Conservation (phyloP, 2,329 filamentous ascomycete species). For the Cladosporium velox region DNA sequence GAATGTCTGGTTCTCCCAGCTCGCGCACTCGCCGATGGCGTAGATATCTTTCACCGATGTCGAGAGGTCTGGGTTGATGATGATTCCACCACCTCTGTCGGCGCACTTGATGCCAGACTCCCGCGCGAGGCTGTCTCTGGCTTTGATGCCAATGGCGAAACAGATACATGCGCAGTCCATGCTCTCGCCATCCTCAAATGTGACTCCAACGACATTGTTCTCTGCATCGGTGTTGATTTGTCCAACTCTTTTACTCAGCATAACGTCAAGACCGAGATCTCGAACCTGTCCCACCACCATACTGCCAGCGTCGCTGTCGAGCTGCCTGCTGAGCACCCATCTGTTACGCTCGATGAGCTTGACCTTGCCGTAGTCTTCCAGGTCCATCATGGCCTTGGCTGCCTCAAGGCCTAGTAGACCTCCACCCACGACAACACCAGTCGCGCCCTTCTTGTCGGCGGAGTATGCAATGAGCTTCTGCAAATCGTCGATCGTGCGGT, state of each 20-base stretch:
- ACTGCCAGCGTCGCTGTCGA: slow-evolving; percentile 76
- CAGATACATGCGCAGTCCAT: slow-evolving; percentile 80
- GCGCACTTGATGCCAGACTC: slow-evolving; percentile 71
- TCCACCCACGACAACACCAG: slow-evolving; percentile 78
- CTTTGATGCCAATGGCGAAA: slow-evolving; percentile 85
- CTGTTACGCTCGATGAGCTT: slow-evolving; percentile 78
- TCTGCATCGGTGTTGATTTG: slow-evolving; percentile 67
- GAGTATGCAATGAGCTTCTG: slow-evolving; percentile 75
- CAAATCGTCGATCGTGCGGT: slow-evolving; percentile 81
- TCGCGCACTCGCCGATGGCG: slow-evolving; percentile 88
- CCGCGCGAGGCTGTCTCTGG: slow-evolving; percentile 74
- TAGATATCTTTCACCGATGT: slow-evolving; percentile 76
- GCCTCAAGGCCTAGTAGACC: slow-evolving; percentile 85
- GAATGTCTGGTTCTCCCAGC: slow-evolving; percentile 83
- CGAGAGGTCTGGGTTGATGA: slow-evolving; percentile 65
- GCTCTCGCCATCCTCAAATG: slow-evolving; percentile 77
- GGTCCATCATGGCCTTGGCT: slow-evolving; percentile 87
- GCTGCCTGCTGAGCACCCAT: slow-evolving; percentile 80
- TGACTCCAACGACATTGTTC: slow-evolving; percentile 70
- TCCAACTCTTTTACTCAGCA: slow-evolving; percentile 74
- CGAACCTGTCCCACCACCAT: slow-evolving; percentile 82
- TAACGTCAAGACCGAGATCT: slow-evolving; percentile 75
- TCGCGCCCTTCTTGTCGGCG: slow-evolving; percentile 64
- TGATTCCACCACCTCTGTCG: slow-evolving; percentile 72
- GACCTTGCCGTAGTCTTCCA: slow-evolving; percentile 72